A percentile compares a stretch with the other conserved stretches of the same genome.
These are phyloP conservation scores for Tolypocladium ophioglossoides DNA, from an alignment of 2,329 filamentous ascomycete species.

Conservation along the genomic window DNA sequence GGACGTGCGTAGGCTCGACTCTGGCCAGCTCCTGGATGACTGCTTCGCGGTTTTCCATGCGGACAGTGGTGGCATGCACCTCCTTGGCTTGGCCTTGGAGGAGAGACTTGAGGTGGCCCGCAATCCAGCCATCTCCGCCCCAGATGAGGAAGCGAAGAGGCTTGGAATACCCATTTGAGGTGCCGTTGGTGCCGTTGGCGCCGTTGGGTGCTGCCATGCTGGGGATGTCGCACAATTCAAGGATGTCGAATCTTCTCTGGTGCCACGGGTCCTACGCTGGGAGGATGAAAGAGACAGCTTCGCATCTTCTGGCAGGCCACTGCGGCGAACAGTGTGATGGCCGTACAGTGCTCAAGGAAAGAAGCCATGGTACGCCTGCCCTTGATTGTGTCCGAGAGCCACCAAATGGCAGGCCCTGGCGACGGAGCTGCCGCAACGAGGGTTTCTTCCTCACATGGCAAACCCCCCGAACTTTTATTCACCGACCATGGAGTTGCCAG, in stretches of 20 bases:
- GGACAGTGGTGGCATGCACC: constrained; percentile 48
- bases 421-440: too few species aligned
- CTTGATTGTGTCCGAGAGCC: background rate
- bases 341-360: background rate
- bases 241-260: background rate
- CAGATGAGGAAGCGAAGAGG: constrained; percentile 46
- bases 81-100: constrained; percentile 50
- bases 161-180: background rate
- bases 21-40: constrained; percentile 46
- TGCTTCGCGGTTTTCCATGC: constrained; percentile 52
- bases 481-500: too few species aligned
- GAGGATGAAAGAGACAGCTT: background rate
- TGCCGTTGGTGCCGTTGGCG: too few species aligned
- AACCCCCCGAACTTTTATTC: too few species aligned
- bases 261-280: background rate
- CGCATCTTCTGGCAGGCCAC: too few species aligned
- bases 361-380: background rate
- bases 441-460: too few species aligned
- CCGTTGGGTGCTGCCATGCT: background rate
- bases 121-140: constrained; percentile 54
- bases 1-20: constrained; percentile 53
- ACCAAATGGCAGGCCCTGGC: background rate
- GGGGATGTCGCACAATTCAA: background rate
- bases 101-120: constrained; percentile 47
- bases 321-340: background rate